Evolutionary conservation across 192 early-diverging fungal species (phyloP), one percentile per base, ranked within the genome.

Genomic region (Coemansia aciculifera): DNA sequence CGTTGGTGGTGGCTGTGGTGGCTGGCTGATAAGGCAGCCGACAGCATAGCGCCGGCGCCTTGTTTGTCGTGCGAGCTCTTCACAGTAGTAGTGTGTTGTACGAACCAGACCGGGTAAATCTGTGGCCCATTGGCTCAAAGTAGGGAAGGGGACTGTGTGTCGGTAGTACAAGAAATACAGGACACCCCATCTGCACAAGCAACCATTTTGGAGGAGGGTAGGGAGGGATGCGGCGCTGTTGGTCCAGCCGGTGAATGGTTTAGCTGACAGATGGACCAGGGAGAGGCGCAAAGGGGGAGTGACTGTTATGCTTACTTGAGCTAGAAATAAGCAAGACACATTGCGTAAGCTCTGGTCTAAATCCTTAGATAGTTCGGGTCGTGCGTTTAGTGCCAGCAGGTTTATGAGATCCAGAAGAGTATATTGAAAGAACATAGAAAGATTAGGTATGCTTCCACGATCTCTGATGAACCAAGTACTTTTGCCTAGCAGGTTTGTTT

Each of bases 261-360:
- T 17, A 3, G 54, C 54, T 57, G 54, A 57, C 54, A 32, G n/a
- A 10, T n/a, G 19, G 46, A 49, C 46, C 54, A 34, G 54, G 29
- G 54, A 52, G 23, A 5, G 49, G 23, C 49, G 24, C 23, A 27
- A 24, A 21, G 21, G 24, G 49, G 4, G 21, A 17, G 54, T 57
- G 54, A 57, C 54, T 57, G 31, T 17, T 32, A 57, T 57, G 54
- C 54, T 57, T 57, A 57, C 54, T 13, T 8, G 54, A 57, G 15
- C 4, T 5, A 29, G 9, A 29, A 17, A 44, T n/a, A 27, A 27
- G 27, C 27, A 27, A 27, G 27, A 2, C 2, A 27, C 27, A 21
- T 21, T 23, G 46, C 21, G 19, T 19, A 49, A 24, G 46, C 21
- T 8, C 19, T 49, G 21, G 46, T 7, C 46, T 23, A 49, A 23